Evolutionary conservation across 1,284 basidiomycete genomes (phyloP), one percentile per base, ranked within the genome.

Genomic region (Microbotryomycetes sp.): DNA sequence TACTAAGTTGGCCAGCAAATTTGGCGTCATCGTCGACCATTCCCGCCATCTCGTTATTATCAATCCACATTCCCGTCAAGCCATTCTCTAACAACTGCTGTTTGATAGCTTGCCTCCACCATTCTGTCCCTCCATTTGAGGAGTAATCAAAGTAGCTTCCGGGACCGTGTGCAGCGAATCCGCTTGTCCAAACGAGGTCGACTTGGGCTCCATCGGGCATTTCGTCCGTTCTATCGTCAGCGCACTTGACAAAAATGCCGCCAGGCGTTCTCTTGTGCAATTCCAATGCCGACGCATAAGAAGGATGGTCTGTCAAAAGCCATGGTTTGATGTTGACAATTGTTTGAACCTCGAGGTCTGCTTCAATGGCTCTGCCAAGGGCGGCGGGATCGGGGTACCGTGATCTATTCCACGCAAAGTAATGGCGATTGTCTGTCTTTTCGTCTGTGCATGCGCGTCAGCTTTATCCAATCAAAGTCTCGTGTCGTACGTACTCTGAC

Each of bases 251-350:
- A 35, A 67, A 67, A 2, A 55, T 59, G 18, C 45, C 31, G 9
- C 35, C 35, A 41, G 35, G 35, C 18, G 35, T 11, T 11, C 11
- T 11, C 35, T 41, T 41, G 35, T 41, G 35, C 5, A 26, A 45
- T 18, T n/a, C 3, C 18, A 59, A 55, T 21, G 60, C 58, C n/a
- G 45, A 21, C 15, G 27, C 45, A 48, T 65, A 49, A 15, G 28
- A 45, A 21, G 65, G 65, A 48, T 67, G 65, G 13, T 48, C 35
- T 45, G 64, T 61, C 24, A 67, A 48, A 2, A 67, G 54, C 65
- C 65, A 67, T 9, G 65, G 65, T 57, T 67, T 67, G 54, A 67
- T 58, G 53, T 67, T 67, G 65, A 67, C 67, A 50, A 67, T 67
- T 27, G 67, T 45, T 21, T 53, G 48, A n/a, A 62, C 62, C 13